Evolutionary conservation across 2,329 filamentous ascomycete genomes (phyloP).

Genomic region (Pseudocercospora eumusae): DNA sequence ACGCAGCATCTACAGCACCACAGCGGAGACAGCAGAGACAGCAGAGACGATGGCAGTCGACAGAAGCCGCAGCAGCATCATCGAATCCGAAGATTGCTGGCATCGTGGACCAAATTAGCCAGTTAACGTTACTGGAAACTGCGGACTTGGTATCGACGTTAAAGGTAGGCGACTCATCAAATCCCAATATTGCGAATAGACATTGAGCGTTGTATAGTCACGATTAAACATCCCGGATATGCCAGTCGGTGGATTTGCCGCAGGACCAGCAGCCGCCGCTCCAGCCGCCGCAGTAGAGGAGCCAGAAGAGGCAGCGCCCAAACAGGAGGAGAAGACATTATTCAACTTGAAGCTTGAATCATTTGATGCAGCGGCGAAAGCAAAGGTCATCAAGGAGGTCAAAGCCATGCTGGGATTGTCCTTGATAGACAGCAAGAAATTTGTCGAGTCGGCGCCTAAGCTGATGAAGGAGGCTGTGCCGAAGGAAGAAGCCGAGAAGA

Average conservation of each 20-base stretch:
- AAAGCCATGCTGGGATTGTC: slow-evolving; percentile 93
- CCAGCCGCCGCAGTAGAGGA: slow-evolving; percentile 63
- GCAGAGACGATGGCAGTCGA: slow-evolving; percentile 80
- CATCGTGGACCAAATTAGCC: slow-evolving; percentile 98
- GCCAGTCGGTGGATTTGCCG: slow-evolving; percentile 86
- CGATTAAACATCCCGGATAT: slow-evolving; percentile 97
- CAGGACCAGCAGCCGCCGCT: slow-evolving; percentile 60
- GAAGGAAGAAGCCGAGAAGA: slow-evolving; percentile 99
- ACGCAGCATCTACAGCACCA: slow-evolving; percentile 31
- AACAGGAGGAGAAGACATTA: slow-evolving; percentile 88
- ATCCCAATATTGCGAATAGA: too few species aligned
- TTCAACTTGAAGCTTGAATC: slow-evolving; percentile 94
- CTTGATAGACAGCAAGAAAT: slow-evolving; percentile 99
- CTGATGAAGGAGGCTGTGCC: slow-evolving; percentile 97
- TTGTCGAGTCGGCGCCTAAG: slow-evolving; percentile 97
- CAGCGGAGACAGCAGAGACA: slow-evolving; percentile 28
- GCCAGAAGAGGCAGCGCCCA: slow-evolving; percentile 85
- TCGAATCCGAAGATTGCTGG: slow-evolving; percentile 86
- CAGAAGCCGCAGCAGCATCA: slow-evolving; percentile 59
- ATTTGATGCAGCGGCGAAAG: slow-evolving; percentile 86
- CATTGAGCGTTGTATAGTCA: slow-evolving; percentile 57
- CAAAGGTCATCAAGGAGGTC: slow-evolving; percentile 99
- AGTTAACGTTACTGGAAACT: slow-evolving; percentile 96
- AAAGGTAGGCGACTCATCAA: slow-evolving; percentile 86
- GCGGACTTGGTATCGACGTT: slow-evolving; percentile 91